Conservation (phyloP, 2,329 filamentous ascomycete species). For the Leptographium wingfieldii region DNA sequence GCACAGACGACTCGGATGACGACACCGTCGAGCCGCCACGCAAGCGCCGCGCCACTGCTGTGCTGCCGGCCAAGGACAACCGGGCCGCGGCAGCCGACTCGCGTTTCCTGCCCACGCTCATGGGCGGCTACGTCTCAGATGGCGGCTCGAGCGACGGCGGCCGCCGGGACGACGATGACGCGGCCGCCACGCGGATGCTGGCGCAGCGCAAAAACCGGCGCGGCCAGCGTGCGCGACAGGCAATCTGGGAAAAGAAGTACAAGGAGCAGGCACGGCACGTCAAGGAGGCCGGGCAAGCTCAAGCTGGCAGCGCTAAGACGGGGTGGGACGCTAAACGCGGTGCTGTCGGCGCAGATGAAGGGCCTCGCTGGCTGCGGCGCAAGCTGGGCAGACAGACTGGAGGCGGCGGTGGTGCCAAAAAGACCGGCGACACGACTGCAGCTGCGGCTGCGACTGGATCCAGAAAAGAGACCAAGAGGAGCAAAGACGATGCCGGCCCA, state of each 20-base stretch:
- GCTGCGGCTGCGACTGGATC: no score
- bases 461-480: background rate
- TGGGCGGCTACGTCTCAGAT: constrained; percentile 69
- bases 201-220: constrained; percentile 53
- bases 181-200: constrained; percentile 31
- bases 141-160: constrained; percentile 66
- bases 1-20: background rate
- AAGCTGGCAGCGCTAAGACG: constrained; percentile 21
- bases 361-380: constrained; percentile 31
- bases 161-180: constrained; percentile 58
- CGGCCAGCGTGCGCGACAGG: constrained; percentile 65
- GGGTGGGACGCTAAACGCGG: constrained; percentile 48
- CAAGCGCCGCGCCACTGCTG: constrained; percentile 1
- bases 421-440: background rate
- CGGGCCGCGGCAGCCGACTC: constrained; percentile 21
- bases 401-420: constrained; percentile 13
- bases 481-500: constrained; percentile 12
- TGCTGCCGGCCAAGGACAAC: background rate
- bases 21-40: constrained; percentile 4
- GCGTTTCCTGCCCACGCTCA: constrained; percentile 61
- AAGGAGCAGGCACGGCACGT: constrained; percentile 58
- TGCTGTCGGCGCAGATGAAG: constrained; percentile 33
- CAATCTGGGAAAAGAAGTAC: constrained; percentile 72
- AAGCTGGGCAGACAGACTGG: constrained; percentile 10
- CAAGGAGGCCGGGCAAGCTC: constrained; percentile 41